Percentiles rank a stretch among this genome's conserved stretches.
Conservation (phyloP, 2,329 filamentous ascomycete genomes). For the Xylaria multiplex region DNA sequence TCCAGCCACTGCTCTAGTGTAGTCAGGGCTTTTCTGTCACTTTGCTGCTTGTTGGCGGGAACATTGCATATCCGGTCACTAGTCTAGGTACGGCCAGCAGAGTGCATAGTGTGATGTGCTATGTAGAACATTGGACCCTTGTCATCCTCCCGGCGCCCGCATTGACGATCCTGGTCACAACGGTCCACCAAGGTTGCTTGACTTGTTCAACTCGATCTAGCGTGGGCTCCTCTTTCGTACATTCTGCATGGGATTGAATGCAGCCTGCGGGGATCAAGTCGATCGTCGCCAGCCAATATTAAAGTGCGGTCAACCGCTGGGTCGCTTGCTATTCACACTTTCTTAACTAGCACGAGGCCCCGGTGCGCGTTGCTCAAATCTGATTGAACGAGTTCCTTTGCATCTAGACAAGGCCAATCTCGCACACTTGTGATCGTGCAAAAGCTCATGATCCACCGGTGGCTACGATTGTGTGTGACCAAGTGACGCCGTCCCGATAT, state of each 20-base stretch:
- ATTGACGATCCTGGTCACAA: slow-evolving; percentile 39
- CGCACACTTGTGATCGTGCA: slow-evolving; percentile 42
- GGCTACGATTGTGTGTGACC: slow-evolving; percentile 43
- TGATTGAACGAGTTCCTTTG: slow-evolving; percentile 45
- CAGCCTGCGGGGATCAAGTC: slow-evolving; percentile 53
- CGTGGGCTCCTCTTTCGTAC: slow-evolving; percentile 44
- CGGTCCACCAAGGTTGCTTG: slow-evolving; percentile 38
- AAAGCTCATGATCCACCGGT: slow-evolving; percentile 35
- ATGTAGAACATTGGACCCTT: slow-evolving; percentile 25
- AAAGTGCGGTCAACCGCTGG: slow-evolving; percentile 55
- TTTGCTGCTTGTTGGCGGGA: slow-evolving; percentile 30
- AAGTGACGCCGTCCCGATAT: slow-evolving; percentile 39
- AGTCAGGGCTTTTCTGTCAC: slow-evolving; percentile 7
- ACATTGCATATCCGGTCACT: slow-evolving; percentile 35
- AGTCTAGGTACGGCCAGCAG: slow-evolving; percentile 20
- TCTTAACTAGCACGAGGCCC: slow-evolving; percentile 38
- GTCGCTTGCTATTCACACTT: slow-evolving; percentile 38
- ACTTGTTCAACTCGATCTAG: slow-evolving; percentile 41
- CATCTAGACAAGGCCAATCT: slow-evolving; percentile 44
- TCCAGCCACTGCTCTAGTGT: slow-evolving; percentile 15
- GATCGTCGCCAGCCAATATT: slow-evolving; percentile 64
- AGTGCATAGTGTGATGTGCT: slow-evolving; percentile 10
- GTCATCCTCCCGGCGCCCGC: slow-evolving; percentile 21
- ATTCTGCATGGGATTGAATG: slow-evolving; percentile 50
- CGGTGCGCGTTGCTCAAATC: slow-evolving; percentile 39